Conservation (phyloP, 768 basidiomycete genomes). For the Boletales sp. region DNA sequence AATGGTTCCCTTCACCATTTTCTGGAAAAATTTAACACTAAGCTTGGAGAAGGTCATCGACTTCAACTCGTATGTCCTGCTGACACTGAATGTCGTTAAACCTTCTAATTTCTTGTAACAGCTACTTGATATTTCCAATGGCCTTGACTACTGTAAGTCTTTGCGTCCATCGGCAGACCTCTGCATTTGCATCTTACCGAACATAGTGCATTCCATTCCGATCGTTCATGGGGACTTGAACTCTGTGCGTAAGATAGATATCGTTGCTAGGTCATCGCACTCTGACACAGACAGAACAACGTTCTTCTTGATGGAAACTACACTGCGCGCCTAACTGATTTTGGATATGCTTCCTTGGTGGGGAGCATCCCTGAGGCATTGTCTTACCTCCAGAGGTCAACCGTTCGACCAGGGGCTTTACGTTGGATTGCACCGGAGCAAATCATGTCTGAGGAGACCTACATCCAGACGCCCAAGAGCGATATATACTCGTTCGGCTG, state of each 20-base stretch:
- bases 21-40: constrained; percentile 1
- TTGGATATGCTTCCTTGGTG: too few relatives aligned
- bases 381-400: constrained; percentile 17
- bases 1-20: constrained; percentile 24
- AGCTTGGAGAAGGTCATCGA: not conserved
- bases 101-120: constrained; percentile 19
- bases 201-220: constrained; percentile 12
- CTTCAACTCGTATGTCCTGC: constrained; percentile 15
- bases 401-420: constrained; percentile 31
- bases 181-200: not conserved
- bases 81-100: not conserved
- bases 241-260: constrained; percentile 1
- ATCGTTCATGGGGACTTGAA: constrained; percentile 20
- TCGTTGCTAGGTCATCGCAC: not conserved
- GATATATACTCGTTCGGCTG: constrained; percentile 27
- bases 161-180: not conserved
- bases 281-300: constrained; percentile 13
- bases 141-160: constrained; percentile 12
- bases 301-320: constrained; percentile 8
- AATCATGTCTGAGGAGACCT: constrained; percentile 16
- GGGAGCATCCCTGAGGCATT: not conserved
- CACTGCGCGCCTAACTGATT: too few relatives aligned
- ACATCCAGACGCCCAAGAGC: constrained; percentile 1
- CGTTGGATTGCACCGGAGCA: constrained; percentile 16
- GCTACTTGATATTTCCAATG: constrained; percentile 12